A percentile compares a stretch with the other conserved stretches of the same genome.
phyloP scores from a whole-genome alignment of 1,284 basidiomycete genomes.

The Ustilago sp. region DNA sequence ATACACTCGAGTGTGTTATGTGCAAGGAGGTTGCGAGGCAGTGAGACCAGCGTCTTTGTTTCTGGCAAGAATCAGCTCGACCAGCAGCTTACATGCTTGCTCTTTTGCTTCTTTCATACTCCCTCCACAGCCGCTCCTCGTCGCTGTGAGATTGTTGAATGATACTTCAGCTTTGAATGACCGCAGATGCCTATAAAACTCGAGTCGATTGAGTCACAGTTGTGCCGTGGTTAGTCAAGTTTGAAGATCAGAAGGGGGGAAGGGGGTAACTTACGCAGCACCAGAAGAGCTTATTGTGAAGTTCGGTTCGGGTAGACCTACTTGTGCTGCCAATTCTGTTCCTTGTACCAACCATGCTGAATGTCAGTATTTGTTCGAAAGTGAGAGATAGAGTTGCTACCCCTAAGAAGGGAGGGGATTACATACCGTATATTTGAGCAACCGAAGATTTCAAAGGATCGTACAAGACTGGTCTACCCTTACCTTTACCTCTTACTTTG shows the following conservation, averaged over 20 bases:
- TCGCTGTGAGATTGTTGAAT: slow-evolving; percentile 11
- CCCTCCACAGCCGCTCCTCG: neutral
- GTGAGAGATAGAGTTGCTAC: no score
- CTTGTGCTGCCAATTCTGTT: slow-evolving; percentile 28
- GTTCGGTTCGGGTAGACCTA: slow-evolving; percentile 1
- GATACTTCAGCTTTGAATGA: slow-evolving; percentile 14
- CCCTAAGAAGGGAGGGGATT: neutral
- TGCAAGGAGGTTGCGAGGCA: neutral
- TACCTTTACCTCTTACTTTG: slow-evolving; percentile 38
- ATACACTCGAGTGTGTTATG: no score
- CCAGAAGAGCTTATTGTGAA: slow-evolving; percentile 15
- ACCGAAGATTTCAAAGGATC: slow-evolving; percentile 1
- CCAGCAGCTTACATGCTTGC: slow-evolving; percentile 1
- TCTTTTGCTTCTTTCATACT: slow-evolving; percentile 44
- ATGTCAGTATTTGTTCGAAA: no score
- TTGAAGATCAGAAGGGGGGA: neutral
- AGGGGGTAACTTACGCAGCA: slow-evolving; percentile 21
- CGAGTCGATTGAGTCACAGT: neutral
- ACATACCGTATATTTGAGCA: slow-evolving; percentile 35
- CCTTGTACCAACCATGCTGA: neutral
- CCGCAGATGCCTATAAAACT: slow-evolving; percentile 17
- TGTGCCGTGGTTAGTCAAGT: neutral
- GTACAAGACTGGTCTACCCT: slow-evolving; percentile 23
- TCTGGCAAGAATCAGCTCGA: slow-evolving; percentile 2
- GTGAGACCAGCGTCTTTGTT: slow-evolving; percentile 5